Evolutionary conservation across 257 asterid species (phyloP).

Genomic region (Eustoma russellianum): DNA sequence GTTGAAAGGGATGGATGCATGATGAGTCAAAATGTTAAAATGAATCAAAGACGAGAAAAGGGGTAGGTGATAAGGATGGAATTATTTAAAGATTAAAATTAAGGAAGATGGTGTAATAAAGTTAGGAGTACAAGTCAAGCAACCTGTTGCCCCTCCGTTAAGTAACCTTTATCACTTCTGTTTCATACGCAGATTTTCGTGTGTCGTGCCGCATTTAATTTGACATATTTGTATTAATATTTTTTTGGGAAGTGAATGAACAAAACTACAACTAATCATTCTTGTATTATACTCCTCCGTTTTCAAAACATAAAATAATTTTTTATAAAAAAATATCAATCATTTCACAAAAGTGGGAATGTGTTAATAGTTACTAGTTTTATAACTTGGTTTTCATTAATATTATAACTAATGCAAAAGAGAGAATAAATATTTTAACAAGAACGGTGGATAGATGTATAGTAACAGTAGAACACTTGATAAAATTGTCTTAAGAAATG

Average conservation of each 20-base stretch:
- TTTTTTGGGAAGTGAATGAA: neutral
- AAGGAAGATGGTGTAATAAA: conserved; percentile 9
- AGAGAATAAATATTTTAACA: too few species aligned
- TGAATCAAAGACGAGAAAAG: neutral
- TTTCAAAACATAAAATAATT: too few species aligned
- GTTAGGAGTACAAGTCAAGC: conserved; percentile 54
- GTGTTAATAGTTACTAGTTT: too few species aligned
- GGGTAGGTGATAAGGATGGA: neutral
- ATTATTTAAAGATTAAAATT: neutral
- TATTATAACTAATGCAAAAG: too few species aligned
- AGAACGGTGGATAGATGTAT: too few species aligned
- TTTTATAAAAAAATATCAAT: too few species aligned
- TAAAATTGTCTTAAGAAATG: too few species aligned
- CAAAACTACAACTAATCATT: neutral
- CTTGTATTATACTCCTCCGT: too few species aligned
- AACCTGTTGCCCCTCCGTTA: conserved; percentile 51
- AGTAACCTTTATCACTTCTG: conserved; percentile 30
- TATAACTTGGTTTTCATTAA: too few species aligned
- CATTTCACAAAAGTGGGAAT: too few species aligned
- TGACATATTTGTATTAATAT: neutral
- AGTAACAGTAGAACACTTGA: too few species aligned
- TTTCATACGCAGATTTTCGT: conserved; percentile 1
- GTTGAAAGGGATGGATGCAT: conserved; percentile 6
- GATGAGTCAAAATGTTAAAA: conserved; percentile 6
- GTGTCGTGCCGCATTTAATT: conserved; percentile 10